Base-by-base conservation (phyloP, 2,329 filamentous ascomycete genomes). In the Corniculantispora saksenae region DNA sequence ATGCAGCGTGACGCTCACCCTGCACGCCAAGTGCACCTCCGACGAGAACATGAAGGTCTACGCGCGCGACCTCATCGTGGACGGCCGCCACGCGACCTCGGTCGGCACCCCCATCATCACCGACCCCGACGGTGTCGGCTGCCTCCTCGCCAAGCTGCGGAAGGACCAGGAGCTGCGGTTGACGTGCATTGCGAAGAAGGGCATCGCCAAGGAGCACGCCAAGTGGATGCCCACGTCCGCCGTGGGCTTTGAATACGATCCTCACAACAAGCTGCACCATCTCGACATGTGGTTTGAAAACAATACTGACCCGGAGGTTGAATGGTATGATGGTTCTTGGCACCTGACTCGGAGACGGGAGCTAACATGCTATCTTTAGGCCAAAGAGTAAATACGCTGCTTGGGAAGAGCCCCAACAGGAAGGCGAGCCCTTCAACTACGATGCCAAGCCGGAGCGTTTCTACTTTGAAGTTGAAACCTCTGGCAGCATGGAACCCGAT, bases 131-230 rank as follows among this genome's bases (percentile, higher is more conserved):
- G 89, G 89, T 13, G 87, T 91, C 65, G 95, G 95, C 1, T 87
- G 91, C 53, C 84, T 98, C 70, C 94, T 99, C 69, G 92, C 91
- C 73, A 98, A 98, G 83, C 81, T 99, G 74, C 86, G 94, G 66
- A 91, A 90, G 74, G 93, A 91, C 2, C 95, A 99, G 80, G 93
- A 97, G 78, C 81, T 99, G 67, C 90, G 93, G 76, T 87, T 99
- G 74, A 91, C 87, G 67, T 98, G 94, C 75, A 91, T 97, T 69
- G 95, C 94, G 59, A 97, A 97, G 84, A 98, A 98, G 84, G 95
- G 95, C 1, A 98, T 98, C 69, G 94, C 94, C 45, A 99, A 99
- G 83, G 95, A 99, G 78, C 95, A 99, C 79, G 92, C 95, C 12
- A 99, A 99, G 79, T 99, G 95, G 95, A 91, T 93, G 73, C 94